Conservation (phyloP, 345 rosid genomes). For the Rhizophora mangle region DNA sequence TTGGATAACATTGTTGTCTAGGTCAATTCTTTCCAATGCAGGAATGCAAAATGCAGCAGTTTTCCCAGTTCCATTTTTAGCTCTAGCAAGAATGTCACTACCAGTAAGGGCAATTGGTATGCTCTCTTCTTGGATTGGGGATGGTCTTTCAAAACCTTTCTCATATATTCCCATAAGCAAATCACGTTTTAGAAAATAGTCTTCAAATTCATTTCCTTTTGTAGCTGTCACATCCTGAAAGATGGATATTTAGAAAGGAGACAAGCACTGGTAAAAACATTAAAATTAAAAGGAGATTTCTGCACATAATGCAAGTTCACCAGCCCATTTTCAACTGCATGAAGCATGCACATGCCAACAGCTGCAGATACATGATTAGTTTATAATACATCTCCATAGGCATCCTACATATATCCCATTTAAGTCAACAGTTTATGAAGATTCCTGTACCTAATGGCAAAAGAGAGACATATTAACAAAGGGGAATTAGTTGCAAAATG, state of each 20-base stretch:
- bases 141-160: slow-evolving; percentile 98
- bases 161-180: slow-evolving; percentile 96
- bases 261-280: not conserved
- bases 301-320: too few species aligned
- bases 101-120: slow-evolving; percentile 99
- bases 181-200: slow-evolving; percentile 92
- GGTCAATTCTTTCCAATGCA: slow-evolving; percentile 95
- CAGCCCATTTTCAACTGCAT: too few species aligned
- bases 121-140: slow-evolving; percentile 99
- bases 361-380: not conserved
- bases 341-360: too few species aligned
- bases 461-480: not conserved
- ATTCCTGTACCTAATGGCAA: not conserved
- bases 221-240: slow-evolving; percentile 97
- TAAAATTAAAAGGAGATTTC: not conserved
- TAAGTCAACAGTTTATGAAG: not conserved
- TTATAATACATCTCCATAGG: not conserved
- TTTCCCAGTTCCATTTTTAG: slow-evolving; percentile 98
- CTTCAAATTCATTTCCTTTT: slow-evolving; percentile 98
- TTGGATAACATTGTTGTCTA: slow-evolving; percentile 88
- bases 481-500: too few species aligned
- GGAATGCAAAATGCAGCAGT: slow-evolving; percentile 99
- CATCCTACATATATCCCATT: not conserved
- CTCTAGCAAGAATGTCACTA: slow-evolving; percentile 98
- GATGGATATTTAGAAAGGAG: slow-evolving; percentile 1